These are phyloP conservation scores for Hansenula lynferdii DNA, from an alignment of 1,139 yeast genomes.

Conservation along the genomic window DNA sequence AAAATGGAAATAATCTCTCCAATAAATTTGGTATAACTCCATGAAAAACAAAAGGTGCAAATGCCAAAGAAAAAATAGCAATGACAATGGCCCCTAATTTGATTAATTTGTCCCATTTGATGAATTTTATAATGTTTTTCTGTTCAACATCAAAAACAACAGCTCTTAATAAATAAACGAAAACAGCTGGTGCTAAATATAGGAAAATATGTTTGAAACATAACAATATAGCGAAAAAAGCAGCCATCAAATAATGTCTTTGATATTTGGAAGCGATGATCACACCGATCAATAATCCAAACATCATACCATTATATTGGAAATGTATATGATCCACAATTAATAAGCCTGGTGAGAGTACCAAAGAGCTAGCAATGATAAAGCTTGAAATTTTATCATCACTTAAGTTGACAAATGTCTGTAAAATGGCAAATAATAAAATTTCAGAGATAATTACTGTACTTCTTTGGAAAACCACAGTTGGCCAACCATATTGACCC, in stretches of 20 bases:
- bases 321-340: constrained; percentile 92
- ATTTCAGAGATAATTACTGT: constrained; percentile 80
- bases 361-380: constrained; percentile 79
- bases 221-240: constrained; percentile 67
- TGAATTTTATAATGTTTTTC: constrained; percentile 26
- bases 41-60: constrained; percentile 73
- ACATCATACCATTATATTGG: constrained; percentile 92
- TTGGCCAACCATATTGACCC: constrained; percentile 72
- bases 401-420: constrained; percentile 61
- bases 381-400: constrained; percentile 43
- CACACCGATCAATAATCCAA: constrained; percentile 73
- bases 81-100: constrained; percentile 67
- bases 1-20: constrained; percentile 80
- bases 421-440: constrained; percentile 64
- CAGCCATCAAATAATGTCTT: constrained; percentile 59
- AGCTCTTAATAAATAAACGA: constrained; percentile 67
- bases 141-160: constrained; percentile 41
- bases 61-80: constrained; percentile 59
- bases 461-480: constrained; percentile 73
- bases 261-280: constrained; percentile 64
- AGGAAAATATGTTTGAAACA: constrained; percentile 94
- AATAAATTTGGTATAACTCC: constrained; percentile 62
- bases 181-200: constrained; percentile 92
- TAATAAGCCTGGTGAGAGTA: constrained; percentile 82
- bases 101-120: constrained; percentile 51